A percentile compares a stretch with the other conserved stretches of the same genome.
These are phyloP conservation scores for Leccinum pellstonianum DNA, from an alignment of 768 basidiomycete genomes.

Conservation along the genomic window DNA sequence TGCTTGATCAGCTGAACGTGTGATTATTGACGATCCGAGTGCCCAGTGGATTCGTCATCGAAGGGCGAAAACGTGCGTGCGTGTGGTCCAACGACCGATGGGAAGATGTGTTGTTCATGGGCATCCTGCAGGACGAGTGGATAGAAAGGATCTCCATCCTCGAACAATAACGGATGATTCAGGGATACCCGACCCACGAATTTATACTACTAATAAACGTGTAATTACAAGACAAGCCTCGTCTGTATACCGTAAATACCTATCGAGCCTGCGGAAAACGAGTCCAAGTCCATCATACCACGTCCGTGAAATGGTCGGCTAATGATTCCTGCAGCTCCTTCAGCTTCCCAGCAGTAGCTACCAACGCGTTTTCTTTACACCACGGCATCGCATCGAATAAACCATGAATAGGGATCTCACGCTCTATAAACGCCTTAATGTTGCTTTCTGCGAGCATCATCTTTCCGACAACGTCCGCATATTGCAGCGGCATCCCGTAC, in stretches of 20 bases:
- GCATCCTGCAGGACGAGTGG: conserved; percentile 42
- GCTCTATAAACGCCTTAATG: conserved; percentile 45
- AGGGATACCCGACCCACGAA: conserved; percentile 3
- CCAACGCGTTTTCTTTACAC: conserved; percentile 44
- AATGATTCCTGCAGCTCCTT: conserved; percentile 47
- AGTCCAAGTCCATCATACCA: conserved; percentile 20
- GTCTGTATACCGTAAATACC: conserved; percentile 12
- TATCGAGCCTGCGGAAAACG: not conserved
- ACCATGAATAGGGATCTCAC: conserved; percentile 40
- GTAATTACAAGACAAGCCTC: conserved; percentile 10
- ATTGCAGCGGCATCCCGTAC: conserved; percentile 40
- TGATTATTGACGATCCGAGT: not conserved
- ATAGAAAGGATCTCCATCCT: conserved; percentile 20
- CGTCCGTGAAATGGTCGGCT: conserved; percentile 48
- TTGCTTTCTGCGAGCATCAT: conserved; percentile 48
- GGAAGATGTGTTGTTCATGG: conserved; percentile 41
- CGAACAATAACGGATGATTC: conserved; percentile 14
- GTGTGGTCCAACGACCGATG: conserved; percentile 38
- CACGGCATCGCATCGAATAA: conserved; percentile 43
- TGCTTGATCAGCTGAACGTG: not conserved
- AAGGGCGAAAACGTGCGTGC: conserved; percentile 37
- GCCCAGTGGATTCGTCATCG: conserved; percentile 40
- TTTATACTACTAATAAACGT: not conserved
- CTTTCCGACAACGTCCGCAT: conserved; percentile 45
- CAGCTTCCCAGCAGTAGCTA: conserved; percentile 42